Evolutionary conservation across 306 rosid species (phyloP), one percentile per base, ranked within the genome.

Genomic region (Urtica urens): DNA sequence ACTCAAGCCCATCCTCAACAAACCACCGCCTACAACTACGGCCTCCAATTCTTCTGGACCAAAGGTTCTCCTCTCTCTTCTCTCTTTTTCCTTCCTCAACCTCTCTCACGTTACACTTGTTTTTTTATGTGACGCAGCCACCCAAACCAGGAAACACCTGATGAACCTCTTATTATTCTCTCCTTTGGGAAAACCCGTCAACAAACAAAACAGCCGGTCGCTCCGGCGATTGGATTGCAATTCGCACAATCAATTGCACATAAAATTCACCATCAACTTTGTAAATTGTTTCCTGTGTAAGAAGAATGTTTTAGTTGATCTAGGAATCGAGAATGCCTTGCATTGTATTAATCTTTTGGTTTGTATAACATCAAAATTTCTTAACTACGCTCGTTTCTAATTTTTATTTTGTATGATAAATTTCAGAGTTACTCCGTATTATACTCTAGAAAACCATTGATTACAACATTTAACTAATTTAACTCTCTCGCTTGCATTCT

Each of bases 1-100:
- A 66, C 21, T 85, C 69, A 85, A 81, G 69, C 84, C 93, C 13
- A 11, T 15, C 7, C 72, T 73, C 17, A 1, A 20, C 34, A 78
- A n/a, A 69, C 76, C 73, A 35, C n/a, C n/a, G n/a, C 55, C 78
- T 21, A 56, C 76, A 51, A 74, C 74, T 43, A 58, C 78, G 56
- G 44, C 37, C 37, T 31, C 75, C 12, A 63, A 21, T 44, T 15
- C 71, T 4, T 25, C 73, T 5, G 56, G 59, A 60, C 2, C 60
- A 62, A 85, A 76, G 87, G 95, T 78, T 73, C 50, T 13, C 44
- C 29, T 18, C 11, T 33, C 58, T 35, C 22, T 5, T 2, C 12
- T 10, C 44, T 15, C n/a, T 46, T 1, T 17, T 35, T 7, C 18
- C 39, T 15, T 16, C 12, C 28, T 22, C 9, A 35, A 16, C n/a